phyloP scores from a whole-genome alignment of 73 alveolate genomes.

The Blepharisma stoltei region DNA sequence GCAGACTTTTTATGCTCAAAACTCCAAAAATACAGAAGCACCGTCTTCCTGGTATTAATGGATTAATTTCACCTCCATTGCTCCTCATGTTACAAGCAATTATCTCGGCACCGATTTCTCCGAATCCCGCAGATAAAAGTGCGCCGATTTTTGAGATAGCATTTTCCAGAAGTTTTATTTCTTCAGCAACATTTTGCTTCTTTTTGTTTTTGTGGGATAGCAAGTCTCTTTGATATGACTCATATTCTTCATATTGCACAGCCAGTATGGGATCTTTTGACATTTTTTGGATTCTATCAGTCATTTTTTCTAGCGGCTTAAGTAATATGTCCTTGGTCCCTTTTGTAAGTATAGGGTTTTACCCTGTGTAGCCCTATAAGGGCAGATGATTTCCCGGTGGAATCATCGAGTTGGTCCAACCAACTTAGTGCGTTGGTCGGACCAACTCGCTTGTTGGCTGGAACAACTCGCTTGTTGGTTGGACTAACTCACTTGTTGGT shows the following conservation, averaged over 20 bases:
- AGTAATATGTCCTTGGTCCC: constrained; percentile 42
- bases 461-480: no score
- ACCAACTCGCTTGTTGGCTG: no score
- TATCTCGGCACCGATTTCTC: constrained; percentile 89
- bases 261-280: constrained; percentile 47
- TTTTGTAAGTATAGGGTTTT: no score
- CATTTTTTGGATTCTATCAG: constrained; percentile 41
- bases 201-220: constrained; percentile 47
- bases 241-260: constrained; percentile 52
- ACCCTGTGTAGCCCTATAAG: no score
- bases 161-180: constrained; percentile 76
- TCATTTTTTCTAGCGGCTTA: constrained; percentile 48
- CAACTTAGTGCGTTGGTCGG: no score
- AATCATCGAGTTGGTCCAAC: no score
- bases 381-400: no score
- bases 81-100: constrained; percentile 84
- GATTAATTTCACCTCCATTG: constrained; percentile 89
- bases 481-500: no score
- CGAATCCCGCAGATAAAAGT: constrained; percentile 74
- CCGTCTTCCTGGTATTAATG: constrained; percentile 94
- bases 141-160: constrained; percentile 85
- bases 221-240: not conserved
- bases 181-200: constrained; percentile 27
- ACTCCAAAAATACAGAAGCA: constrained; percentile 89
- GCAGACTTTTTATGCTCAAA: constrained; percentile 79